Conservation (phyloP, 805 yeast genomes). For the Myxozyma geophila region DNA sequence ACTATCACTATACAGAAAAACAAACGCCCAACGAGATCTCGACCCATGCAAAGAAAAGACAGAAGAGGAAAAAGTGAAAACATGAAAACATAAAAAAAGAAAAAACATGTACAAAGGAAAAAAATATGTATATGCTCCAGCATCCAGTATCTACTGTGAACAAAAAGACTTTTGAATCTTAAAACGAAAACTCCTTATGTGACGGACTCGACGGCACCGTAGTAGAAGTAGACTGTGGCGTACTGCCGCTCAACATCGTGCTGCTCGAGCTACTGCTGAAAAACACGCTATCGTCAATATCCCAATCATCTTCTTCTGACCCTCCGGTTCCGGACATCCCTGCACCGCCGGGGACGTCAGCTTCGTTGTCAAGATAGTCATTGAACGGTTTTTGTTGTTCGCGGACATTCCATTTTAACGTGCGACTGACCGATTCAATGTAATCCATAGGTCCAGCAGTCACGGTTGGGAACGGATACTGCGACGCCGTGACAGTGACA, state of each 20-base stretch:
- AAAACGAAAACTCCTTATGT: constrained; percentile 30
- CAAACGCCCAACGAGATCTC: neutral
- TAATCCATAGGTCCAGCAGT: constrained; percentile 67
- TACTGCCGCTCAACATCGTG: constrained; percentile 23
- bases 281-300: constrained; percentile 35
- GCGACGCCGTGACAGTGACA: constrained; percentile 81
- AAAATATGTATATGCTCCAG: neutral
- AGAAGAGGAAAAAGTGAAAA: neutral
- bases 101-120: neutral
- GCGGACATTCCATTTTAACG: constrained; percentile 91
- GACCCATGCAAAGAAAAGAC: neutral
- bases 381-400: constrained; percentile 84
- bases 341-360: neutral
- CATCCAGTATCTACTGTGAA: neutral
- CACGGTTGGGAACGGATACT: constrained; percentile 93
- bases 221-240: constrained; percentile 29
- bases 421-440: constrained; percentile 81
- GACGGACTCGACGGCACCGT: constrained; percentile 34
- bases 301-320: constrained; percentile 33
- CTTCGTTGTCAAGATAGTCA: constrained; percentile 47
- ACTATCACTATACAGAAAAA: neutral
- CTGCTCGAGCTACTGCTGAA: constrained; percentile 26
- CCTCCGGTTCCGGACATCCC: constrained; percentile 10
- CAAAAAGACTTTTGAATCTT: constrained; percentile 6
- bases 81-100: neutral